Evolutionary conservation across 2,329 filamentous ascomycete genomes (phyloP), one percentile per base, ranked within the genome.

Genomic region (Penicillium sp.): DNA sequence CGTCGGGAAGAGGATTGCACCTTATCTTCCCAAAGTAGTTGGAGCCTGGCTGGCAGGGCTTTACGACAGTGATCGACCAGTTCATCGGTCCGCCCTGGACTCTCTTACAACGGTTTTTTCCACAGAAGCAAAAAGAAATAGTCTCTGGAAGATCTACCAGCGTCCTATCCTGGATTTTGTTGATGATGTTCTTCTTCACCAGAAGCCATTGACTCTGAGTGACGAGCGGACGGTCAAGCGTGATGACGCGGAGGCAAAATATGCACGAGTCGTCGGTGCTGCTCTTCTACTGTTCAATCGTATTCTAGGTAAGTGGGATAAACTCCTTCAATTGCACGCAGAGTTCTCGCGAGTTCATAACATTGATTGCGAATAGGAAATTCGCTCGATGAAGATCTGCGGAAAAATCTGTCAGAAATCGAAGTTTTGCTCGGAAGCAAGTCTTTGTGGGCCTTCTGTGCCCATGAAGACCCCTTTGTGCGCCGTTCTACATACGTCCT

Each of bases 31-130:
- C 13, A 87, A 85, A 60, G 82, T 96, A 37, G 87, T 96, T 47
- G 92, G 90, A 10, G 84, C 91, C n/a, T 99, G 96, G 95, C 83
- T 98, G 13, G 90, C 91, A 7, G 95, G 94, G 1, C 85, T 89
- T 1, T 96, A 92, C 71, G 95, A 99, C 74, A 89, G 86, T 65
- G 94, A 99, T 71, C 87, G 87, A 56, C 83, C 83, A 18, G 92
- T 92, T 14, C 83, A 89, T 7, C 86, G 87, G 58, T 87, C 91
- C n/a, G 92, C 93, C 2, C 83, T 85, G 59, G 88, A 94, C 47
- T 90, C 93, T 0, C 81, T 97, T 18, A 83, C 85, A 0, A 84
- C 84, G 2, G 90, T 96, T 41, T 89, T 98, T 56, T 84, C 85
- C 19, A 92, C 89, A 0, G 85, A 90, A 18, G 92, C 96, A 56